These are phyloP conservation scores for Lachnellula cervina DNA, from an alignment of 2,329 filamentous ascomycete species.

Conservation along the genomic window DNA sequence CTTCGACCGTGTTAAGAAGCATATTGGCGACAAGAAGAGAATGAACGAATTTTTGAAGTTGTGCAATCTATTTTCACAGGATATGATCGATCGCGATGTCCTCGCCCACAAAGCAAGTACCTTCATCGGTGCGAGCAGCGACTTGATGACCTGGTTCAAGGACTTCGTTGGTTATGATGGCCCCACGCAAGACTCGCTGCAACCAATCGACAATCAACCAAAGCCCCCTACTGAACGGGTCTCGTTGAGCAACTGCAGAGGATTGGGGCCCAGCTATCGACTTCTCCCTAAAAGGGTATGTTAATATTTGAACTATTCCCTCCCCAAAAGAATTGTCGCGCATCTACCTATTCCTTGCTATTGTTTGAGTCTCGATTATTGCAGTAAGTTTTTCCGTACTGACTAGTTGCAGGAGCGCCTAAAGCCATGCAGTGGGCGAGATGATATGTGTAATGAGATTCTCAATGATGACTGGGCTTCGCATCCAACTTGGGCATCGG, in stretches of 20 bases:
- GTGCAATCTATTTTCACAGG: slow-evolving; percentile 90
- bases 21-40: slow-evolving; percentile 82
- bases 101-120: slow-evolving; percentile 76
- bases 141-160: slow-evolving; percentile 87
- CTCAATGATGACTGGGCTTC: slow-evolving; percentile 98
- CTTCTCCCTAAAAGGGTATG: slow-evolving; percentile 75
- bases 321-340: neutral
- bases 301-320: slow-evolving; percentile 5
- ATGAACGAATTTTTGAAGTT: slow-evolving; percentile 97
- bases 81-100: slow-evolving; percentile 80
- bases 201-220: slow-evolving; percentile 66
- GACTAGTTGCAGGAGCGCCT: slow-evolving; percentile 60
- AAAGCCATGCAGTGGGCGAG: slow-evolving; percentile 87
- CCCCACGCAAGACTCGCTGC: slow-evolving; percentile 57
- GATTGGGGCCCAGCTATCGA: slow-evolving; percentile 92
- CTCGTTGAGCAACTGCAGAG: slow-evolving; percentile 91
- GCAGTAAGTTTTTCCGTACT: neutral
- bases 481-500: slow-evolving; percentile 96
- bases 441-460: slow-evolving; percentile 89
- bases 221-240: slow-evolving; percentile 73
- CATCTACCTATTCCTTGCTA: too few relatives aligned
- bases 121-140: slow-evolving; percentile 83
- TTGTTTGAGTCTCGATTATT: neutral
- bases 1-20: slow-evolving; percentile 96
- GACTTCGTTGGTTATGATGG: slow-evolving; percentile 74